A percentile compares a stretch with the other conserved stretches of the same genome.
Conservation (phyloP, 306 rosid genomes). For the Lathyrus tuberosus region DNA sequence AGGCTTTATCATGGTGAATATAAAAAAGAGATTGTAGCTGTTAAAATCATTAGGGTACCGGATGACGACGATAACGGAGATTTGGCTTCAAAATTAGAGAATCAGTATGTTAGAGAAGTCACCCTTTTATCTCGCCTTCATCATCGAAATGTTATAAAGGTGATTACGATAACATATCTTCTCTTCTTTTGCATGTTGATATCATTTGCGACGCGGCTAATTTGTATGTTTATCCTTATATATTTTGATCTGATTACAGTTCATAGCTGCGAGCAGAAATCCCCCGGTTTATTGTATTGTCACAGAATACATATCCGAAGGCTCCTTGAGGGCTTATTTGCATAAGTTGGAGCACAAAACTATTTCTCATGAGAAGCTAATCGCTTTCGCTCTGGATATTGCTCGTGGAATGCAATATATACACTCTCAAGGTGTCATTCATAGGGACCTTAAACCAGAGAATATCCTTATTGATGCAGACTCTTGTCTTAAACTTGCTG, state of each 20-base stretch:
- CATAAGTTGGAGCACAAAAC: conserved; percentile 70
- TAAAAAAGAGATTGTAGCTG: conserved; percentile 74
- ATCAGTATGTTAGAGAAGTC: conserved; percentile 79
- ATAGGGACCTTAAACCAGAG: conserved; percentile 95
- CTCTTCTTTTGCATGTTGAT: conserved; percentile 7
- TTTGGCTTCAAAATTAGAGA: conserved; percentile 72
- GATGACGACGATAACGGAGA: conserved; percentile 76
- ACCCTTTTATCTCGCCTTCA: conserved; percentile 77
- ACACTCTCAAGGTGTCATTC: conserved; percentile 85
- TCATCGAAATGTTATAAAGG: conserved; percentile 85
- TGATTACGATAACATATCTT: conserved; percentile 38
- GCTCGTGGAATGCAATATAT: conserved; percentile 91
- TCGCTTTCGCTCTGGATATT: conserved; percentile 75
- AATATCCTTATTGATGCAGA: conserved; percentile 71
- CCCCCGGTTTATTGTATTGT: conserved; percentile 83
- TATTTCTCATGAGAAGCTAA: conserved; percentile 57
- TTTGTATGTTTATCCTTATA: conserved; percentile 27
- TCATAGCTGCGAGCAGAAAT: conserved; percentile 79
- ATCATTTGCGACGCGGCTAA: conserved; percentile 9
- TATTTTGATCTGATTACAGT: conserved; percentile 58
- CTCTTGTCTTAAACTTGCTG: conserved; percentile 77
- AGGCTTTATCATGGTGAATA: conserved; percentile 90
- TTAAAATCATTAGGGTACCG: conserved; percentile 74
- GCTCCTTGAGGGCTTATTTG: conserved; percentile 84
- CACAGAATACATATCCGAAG: conserved; percentile 81